Conservation (phyloP, 306 rosid species). For the Medicago arabica region DNA sequence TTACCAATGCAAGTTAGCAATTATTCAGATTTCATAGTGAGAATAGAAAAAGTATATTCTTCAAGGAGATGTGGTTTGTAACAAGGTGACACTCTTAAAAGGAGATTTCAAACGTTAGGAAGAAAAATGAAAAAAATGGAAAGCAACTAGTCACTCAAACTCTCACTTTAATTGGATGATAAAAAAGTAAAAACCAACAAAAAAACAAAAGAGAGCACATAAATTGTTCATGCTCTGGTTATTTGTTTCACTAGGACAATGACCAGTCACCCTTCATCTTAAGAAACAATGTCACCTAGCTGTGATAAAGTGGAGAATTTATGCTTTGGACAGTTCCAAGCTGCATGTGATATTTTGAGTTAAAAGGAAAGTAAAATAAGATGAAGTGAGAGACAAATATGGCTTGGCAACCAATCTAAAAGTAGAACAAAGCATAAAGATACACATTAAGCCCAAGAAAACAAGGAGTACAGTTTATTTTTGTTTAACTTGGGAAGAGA, state of each 20-base stretch:
- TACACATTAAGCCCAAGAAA: slow-evolving; percentile 57
- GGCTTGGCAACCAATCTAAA: slow-evolving; percentile 47
- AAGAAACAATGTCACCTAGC: slow-evolving; percentile 55
- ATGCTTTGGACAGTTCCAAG: slow-evolving; percentile 75
- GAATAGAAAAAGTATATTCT: slow-evolving; percentile 47
- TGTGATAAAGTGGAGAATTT: slow-evolving; percentile 67
- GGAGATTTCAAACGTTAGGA: slow-evolving; percentile 56
- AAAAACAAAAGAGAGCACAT: slow-evolving; percentile 38
- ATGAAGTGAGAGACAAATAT: slow-evolving; percentile 45
- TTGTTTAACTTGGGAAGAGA: slow-evolving; percentile 78
- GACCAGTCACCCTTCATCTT: slow-evolving; percentile 70
- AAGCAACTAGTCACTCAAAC: slow-evolving; percentile 69
- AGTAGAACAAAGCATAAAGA: slow-evolving; percentile 70
- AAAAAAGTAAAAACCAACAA: slow-evolving; percentile 47
- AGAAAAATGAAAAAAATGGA: slow-evolving; percentile 51
- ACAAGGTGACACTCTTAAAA: slow-evolving; percentile 45
- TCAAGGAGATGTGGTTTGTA: slow-evolving; percentile 31
- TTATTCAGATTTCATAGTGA: background rate
- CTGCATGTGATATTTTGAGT: slow-evolving; percentile 60
- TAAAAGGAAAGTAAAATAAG: slow-evolving; percentile 34
- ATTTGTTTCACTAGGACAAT: slow-evolving; percentile 57
- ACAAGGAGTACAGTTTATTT: slow-evolving; percentile 47
- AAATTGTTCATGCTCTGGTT: slow-evolving; percentile 50
- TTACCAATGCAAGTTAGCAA: slow-evolving; percentile 27
- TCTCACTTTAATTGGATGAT: slow-evolving; percentile 67